Evolutionary conservation across 2,329 filamentous ascomycete genomes (phyloP), one percentile per base, ranked within the genome.

Genomic region (Aspergillus hortae): DNA sequence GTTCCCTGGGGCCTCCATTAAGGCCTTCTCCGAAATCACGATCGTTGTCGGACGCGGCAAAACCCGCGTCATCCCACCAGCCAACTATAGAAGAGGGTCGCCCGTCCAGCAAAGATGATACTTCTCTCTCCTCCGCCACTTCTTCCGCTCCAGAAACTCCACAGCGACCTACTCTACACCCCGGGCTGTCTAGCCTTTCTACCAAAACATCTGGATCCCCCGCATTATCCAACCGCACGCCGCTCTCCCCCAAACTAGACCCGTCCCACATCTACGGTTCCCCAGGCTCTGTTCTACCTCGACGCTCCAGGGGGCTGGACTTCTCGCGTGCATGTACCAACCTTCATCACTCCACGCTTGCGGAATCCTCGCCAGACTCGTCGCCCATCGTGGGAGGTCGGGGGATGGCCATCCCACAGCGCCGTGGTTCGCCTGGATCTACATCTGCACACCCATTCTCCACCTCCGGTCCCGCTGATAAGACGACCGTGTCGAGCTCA

Each of bases 311-410:
- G 51, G 92, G 92, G 41, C 79, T 96, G 55, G 92, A 97, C 73
- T 97, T 96, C 71, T 92, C 92, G 38, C 83, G 92, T 60, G 92
- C 92, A 10, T 94, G 90, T 56, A 96, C 92, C 10, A 95, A 92
- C 67, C 79, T 99, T 19, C 94, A 97, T 73, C 94, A 97, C 71
- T 96, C 92, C 14, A 97, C 89, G 0, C 81, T 97, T 7, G 92
- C 92, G 51, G 90, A 96, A 68, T 88, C 89, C 1, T 94, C 89
- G 4, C 91, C 92, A 3, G 91, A 95, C 68, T 94, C 90, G 0
- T 96, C 92, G 0, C 94, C 94, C 0, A 92, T 87, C 11, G 86
- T 94, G 49, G 85, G 86, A 48, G 86, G 87, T 38, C 84, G 88
- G 56, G 80, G 79, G 2, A 77, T 86, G 66, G 77, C 77, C 52